Conservation (phyloP, 208 protist species). For the Willaertia magna region DNA sequence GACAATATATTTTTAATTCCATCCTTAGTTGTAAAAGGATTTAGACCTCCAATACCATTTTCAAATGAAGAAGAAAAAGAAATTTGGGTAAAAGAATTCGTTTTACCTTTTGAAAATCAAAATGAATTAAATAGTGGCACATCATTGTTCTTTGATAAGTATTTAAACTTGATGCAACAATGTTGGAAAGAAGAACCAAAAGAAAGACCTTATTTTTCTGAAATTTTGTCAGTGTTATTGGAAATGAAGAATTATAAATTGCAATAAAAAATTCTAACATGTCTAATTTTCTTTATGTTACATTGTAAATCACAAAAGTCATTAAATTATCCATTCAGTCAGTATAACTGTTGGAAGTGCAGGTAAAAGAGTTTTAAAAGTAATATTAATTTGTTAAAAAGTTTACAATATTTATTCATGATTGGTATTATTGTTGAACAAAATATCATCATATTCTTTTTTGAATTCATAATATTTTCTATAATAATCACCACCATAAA, state of each 20-base stretch:
- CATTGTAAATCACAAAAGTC: too few species aligned
- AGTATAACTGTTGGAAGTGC: too few species aligned
- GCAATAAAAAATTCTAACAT: too few species aligned
- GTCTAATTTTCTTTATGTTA: too few species aligned
- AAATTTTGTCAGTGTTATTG: not conserved
- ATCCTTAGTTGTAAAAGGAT: not conserved
- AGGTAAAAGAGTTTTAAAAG: too few species aligned
- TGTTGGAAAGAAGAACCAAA: not conserved
- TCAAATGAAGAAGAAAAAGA: not conserved
- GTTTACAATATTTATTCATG: too few species aligned
- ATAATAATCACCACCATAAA: too few species aligned
- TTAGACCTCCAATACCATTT: not conserved
- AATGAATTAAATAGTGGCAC: not conserved
- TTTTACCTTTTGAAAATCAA: not conserved
- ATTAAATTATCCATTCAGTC: too few species aligned
- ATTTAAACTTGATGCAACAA: not conserved
- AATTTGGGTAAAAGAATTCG: not conserved
- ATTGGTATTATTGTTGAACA: too few species aligned
- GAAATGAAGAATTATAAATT: not conserved
- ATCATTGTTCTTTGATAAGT: not conserved
- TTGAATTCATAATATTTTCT: too few species aligned
- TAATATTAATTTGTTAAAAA: too few species aligned
- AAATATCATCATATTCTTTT: too few species aligned
- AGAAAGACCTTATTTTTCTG: not conserved
- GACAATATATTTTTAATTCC: not conserved